Conservation (phyloP, 2,329 filamentous ascomycete genomes). For the Stagonosporopsis tanaceti region DNA sequence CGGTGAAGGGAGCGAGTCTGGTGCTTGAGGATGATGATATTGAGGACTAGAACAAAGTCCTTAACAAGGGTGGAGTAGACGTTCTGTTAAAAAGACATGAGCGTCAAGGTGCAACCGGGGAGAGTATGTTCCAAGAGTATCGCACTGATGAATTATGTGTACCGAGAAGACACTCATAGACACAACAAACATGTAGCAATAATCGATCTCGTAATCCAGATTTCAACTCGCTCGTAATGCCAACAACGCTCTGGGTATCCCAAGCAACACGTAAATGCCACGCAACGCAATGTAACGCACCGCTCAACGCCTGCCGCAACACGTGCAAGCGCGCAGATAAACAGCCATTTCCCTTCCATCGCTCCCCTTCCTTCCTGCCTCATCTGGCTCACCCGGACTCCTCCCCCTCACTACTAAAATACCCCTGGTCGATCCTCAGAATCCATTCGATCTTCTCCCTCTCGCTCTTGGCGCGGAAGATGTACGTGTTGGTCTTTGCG, state of each 20-base stretch:
- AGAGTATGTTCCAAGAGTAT: background rate
- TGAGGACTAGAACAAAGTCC: constrained; percentile 46
- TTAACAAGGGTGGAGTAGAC: no score
- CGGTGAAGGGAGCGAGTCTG: constrained; percentile 44
- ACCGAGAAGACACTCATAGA: background rate
- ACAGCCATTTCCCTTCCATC: background rate
- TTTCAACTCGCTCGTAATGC: constrained; percentile 7
- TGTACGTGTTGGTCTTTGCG: constrained; percentile 90
- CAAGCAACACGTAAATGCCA: constrained; percentile 15
- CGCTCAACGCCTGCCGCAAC: constrained; percentile 6
- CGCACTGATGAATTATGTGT: background rate
- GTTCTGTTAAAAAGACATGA: no score
- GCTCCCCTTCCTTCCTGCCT: background rate
- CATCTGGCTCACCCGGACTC: constrained; percentile 9
- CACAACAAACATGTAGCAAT: background rate
- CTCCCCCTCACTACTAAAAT: constrained; percentile 53
- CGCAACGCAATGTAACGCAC: background rate
- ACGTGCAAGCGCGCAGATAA: background rate
- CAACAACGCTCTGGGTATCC: constrained; percentile 20
- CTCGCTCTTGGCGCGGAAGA: constrained; percentile 90
- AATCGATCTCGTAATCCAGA: background rate
- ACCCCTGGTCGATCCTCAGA: constrained; percentile 87
- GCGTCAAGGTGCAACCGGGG: no score
- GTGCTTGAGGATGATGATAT: constrained; percentile 59
- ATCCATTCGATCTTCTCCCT: constrained; percentile 98